Evolutionary conservation across 2,329 filamentous ascomycete species (phyloP), one percentile per base, ranked within the genome.

Genomic region (Clonostachys rosea): DNA sequence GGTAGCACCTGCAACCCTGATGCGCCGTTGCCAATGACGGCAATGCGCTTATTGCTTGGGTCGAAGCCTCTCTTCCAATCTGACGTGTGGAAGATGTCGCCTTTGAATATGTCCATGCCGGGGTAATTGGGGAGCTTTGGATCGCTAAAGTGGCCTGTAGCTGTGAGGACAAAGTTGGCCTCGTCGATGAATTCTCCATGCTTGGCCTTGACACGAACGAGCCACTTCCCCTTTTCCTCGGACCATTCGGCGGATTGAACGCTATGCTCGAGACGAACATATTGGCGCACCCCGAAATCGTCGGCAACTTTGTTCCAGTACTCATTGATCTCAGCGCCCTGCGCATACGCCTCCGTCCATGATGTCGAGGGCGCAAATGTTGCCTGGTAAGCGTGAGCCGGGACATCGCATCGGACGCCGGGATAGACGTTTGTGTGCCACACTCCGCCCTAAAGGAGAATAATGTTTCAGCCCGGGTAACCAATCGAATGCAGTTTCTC

Each of bases 291-390:
- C 24, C 24, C 24, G 4, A 30, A 30, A 30, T 30, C 24, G 8
- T 30, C 24, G 9, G 24, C 24, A 30, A 30, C 24, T 30, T 30
- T 30, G 24, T 30, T 30, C 24, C 24, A 30, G 24, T 30, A 30
- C 9, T 30, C 24, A 30, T 30, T 77, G 66, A 34, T 77, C 71
- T 90, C 86, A 5, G 67, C 59, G 0, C 84, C 85, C 35, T 79
- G 78, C 0, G 85, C 78, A 56, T 87, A 89, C 49, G 83, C 74
- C 54, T 87, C 81, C 0, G 74, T 75, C 86, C 86, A 90, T 52
- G 86, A 72, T 0, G 75, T 78, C 47, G 88, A 89, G 1, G 84
- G 83, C 7, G 73, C 71, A 59, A 87, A 89, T 0, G 80, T 82
- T 7, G 78, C 78, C 57, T 88, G 84, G 55, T 89, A 89, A 18